Evolutionary conservation across 2,329 filamentous ascomycete genomes (phyloP).

Genomic region (Cordyceps cateniannulata): DNA sequence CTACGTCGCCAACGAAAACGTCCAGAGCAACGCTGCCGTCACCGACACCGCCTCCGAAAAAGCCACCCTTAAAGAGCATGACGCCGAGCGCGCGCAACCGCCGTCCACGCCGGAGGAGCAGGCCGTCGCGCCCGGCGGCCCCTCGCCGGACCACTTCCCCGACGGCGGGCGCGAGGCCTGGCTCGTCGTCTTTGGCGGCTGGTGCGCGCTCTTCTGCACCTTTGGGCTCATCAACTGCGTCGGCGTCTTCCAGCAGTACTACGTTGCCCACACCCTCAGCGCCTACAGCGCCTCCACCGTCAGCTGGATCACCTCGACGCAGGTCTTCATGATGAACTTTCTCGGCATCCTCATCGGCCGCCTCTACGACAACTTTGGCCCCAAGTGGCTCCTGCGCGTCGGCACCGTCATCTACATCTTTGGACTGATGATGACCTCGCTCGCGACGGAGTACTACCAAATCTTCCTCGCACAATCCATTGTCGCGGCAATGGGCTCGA

Average conservation of each 20-base stretch:
- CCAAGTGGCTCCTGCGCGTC: constrained; percentile 46
- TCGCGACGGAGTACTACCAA: constrained; percentile 40
- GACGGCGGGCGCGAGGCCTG: constrained; percentile 54
- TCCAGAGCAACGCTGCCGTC: not conserved
- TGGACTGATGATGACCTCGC: constrained; percentile 58
- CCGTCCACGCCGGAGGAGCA: constrained; percentile 10
- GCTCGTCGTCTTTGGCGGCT: constrained; percentile 46
- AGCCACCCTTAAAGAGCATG: not conserved
- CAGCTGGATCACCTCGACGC: constrained; percentile 53
- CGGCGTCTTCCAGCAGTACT: constrained; percentile 55
- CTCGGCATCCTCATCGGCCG: constrained; percentile 49
- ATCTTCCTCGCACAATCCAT: constrained; percentile 38
- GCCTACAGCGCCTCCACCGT: constrained; percentile 44
- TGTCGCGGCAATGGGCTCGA: constrained; percentile 34
- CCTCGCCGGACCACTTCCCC: constrained; percentile 45
- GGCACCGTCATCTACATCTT: constrained; percentile 55
- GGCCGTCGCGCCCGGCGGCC: constrained; percentile 15
- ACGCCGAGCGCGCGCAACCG: not conserved
- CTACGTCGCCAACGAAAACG: not conserved
- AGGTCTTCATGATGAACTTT: constrained; percentile 43
- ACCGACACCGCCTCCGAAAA: not conserved
- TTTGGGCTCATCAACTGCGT: constrained; percentile 39
- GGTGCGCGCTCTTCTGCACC: constrained; percentile 37
- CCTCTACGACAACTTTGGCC: constrained; percentile 59
- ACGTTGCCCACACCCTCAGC: constrained; percentile 40